Conservation (phyloP, 2,329 filamentous ascomycete species). For the Paecilomyces niveus region DNA sequence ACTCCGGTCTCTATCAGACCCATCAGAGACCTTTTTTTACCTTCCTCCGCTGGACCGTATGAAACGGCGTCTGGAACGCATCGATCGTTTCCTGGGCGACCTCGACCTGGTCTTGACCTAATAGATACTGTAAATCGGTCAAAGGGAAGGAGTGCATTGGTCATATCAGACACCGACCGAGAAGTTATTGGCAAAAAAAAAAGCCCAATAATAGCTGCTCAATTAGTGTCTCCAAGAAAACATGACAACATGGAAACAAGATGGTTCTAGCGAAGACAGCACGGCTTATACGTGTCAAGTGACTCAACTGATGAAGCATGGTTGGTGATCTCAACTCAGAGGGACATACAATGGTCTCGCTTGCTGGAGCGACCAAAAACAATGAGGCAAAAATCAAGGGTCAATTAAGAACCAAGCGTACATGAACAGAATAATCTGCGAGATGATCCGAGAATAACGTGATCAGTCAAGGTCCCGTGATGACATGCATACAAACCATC, state of each 20-base stretch:
- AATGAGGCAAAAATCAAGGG: not conserved
- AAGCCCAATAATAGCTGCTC: not conserved
- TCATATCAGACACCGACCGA: too few relatives aligned
- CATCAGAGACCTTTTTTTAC: not conserved
- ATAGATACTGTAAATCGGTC: not conserved
- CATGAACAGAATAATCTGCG: not conserved
- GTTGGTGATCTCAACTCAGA: not conserved
- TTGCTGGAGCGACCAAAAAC: not conserved
- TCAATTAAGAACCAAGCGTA: constrained; percentile 1
- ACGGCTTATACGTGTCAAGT: not conserved
- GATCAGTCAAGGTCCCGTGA: not conserved
- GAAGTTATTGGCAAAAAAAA: not conserved
- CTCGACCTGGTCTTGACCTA: not conserved
- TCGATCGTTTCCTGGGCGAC: not conserved
- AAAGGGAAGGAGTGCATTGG: not conserved
- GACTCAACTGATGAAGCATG: not conserved
- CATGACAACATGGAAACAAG: not conserved
- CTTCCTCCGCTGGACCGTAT: not conserved
- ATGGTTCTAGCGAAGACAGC: not conserved
- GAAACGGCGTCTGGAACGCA: not conserved
- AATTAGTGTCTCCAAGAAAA: not conserved
- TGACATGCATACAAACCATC: constrained; percentile 1
- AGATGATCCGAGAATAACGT: not conserved
- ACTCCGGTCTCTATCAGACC: not conserved
- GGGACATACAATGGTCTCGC: not conserved